Evolutionary conservation across 495 filamentous ascomycete genomes (phyloP), one percentile per base, ranked within the genome.

Genomic region (Ramalina peruviana): DNA sequence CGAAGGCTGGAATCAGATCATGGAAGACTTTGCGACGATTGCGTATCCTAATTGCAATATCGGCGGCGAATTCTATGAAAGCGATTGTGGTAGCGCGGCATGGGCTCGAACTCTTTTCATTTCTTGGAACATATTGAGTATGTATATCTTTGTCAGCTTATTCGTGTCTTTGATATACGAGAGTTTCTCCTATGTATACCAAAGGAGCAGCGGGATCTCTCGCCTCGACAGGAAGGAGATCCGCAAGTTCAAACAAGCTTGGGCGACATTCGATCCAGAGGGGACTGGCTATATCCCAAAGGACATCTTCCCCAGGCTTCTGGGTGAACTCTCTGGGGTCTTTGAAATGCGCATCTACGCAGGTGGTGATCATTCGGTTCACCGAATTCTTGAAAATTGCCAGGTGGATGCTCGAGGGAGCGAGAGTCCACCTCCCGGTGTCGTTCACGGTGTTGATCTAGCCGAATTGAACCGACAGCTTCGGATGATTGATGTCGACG

Each of bases 151-250:
- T 58, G 89, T 97, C 58, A 94, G 85, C 61, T 72, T 99, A 66
- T 99, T 99, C 63, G 88, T 97, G 50, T 99, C 92, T 38, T 79
- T 99, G 58, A 99, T 99, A 56, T 99, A 88, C 65, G 92, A 99
- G 70, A 96, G 90, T 68, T 99, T 99, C 70, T 94, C 86, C 63
- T 99, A 99, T 63, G 92, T 99, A 57, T 99, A 96, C 62, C 92
- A 99, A 66, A 77, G 88, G 50, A 95, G 87, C 53, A 94, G 86
- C 60, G 71, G 71, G 27, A 71, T 88, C 47, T 88, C 87, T 33
- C 79, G 80, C 27, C 80, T 97, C 43, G 88, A 84, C 54, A 75
- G 92, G 46, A 88, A 95, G 56, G 92, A 99, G 60, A 84, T 94
- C 48, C 80, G 92, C 33, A 82, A 88, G 13, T 99, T 97, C 74